Evolutionary conservation across 2,329 filamentous ascomycete species (phyloP).

Genomic region (Fusarium haematococcum): DNA sequence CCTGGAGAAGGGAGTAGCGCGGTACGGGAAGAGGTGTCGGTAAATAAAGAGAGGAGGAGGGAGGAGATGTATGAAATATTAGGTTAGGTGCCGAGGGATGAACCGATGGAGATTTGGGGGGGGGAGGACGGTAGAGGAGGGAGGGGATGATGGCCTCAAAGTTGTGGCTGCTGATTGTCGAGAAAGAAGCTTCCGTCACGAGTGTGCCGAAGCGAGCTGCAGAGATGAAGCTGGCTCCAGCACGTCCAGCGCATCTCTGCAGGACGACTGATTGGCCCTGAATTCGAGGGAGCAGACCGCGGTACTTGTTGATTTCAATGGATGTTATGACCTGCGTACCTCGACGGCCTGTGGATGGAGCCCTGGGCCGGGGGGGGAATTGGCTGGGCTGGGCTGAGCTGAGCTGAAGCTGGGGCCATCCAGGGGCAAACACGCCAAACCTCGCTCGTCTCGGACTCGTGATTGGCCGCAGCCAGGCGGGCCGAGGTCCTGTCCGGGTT

Average conservation of each 20-base stretch:
- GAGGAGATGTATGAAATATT: neutral
- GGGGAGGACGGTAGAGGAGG: neutral
- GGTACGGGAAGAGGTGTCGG: constrained; percentile 15
- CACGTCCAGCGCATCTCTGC: neutral
- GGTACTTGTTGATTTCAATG: neutral
- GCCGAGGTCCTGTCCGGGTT: constrained; percentile 26
- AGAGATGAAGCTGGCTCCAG: constrained; percentile 31
- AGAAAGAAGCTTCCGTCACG: neutral
- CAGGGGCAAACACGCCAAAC: constrained; percentile 31
- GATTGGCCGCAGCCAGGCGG: constrained; percentile 28
- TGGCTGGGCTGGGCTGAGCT: constrained; percentile 21
- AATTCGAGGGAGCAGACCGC: constrained; percentile 6
- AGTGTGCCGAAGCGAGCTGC: neutral
- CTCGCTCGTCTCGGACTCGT: constrained; percentile 2
- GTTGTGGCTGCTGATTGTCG: neutral
- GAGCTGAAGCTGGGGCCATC: constrained; percentile 32
- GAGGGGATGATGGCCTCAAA: neutral
- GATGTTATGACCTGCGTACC: neutral
- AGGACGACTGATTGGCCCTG: constrained; percentile 21
- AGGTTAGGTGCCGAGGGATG: neutral
- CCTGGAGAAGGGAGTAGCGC: constrained; percentile 11
- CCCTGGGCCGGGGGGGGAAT: neutral
- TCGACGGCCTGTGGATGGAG: neutral
- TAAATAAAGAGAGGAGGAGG: neutral
- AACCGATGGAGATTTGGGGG: neutral